Conservation (phyloP, 371 early-diverging fungal genomes). For the Syncephalis plumigaleata region DNA sequence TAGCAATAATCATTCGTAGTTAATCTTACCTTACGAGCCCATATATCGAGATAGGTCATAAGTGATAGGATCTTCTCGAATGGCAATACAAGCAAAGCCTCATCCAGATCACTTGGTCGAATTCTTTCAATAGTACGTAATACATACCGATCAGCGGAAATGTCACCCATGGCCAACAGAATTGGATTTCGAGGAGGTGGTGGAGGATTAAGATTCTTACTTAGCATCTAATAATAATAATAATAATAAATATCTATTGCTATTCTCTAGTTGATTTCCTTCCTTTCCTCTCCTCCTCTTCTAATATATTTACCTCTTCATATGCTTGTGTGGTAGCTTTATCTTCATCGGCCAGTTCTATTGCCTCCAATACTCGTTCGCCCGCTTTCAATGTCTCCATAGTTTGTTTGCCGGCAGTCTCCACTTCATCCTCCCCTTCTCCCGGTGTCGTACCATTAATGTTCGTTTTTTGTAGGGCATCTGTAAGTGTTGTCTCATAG, state of each 20-base stretch:
- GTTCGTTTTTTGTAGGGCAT: slow-evolving; percentile 36
- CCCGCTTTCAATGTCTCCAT: slow-evolving; percentile 84
- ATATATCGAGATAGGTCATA: slow-evolving; percentile 50
- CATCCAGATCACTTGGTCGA: slow-evolving; percentile 69
- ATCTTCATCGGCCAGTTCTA: slow-evolving; percentile 74
- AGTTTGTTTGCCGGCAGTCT: slow-evolving; percentile 64
- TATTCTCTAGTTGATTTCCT: too few relatives aligned
- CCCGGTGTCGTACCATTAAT: slow-evolving; percentile 24
- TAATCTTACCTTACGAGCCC: slow-evolving; percentile 59
- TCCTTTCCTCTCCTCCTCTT: too few relatives aligned
- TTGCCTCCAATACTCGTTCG: slow-evolving; percentile 78
- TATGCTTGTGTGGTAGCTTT: slow-evolving; percentile 42
- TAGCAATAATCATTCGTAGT: too few relatives aligned
- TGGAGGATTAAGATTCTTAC: slow-evolving; percentile 27
- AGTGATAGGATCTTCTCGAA: slow-evolving; percentile 58
- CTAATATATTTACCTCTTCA: slow-evolving; percentile 24
- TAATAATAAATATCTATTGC: background rate
- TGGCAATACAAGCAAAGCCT: slow-evolving; percentile 73
- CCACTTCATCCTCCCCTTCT: slow-evolving; percentile 35
- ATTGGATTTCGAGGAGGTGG: slow-evolving; percentile 48
- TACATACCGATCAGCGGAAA: slow-evolving; percentile 66
- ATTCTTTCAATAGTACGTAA: slow-evolving; percentile 53
- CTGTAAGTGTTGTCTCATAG: slow-evolving; percentile 59
- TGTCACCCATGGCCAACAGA: slow-evolving; percentile 46
- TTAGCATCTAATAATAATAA: slow-evolving; percentile 7